Conservation (phyloP, 202 grass and related monocot species). For the Bolboschoenoplectus hybrid region DNA sequence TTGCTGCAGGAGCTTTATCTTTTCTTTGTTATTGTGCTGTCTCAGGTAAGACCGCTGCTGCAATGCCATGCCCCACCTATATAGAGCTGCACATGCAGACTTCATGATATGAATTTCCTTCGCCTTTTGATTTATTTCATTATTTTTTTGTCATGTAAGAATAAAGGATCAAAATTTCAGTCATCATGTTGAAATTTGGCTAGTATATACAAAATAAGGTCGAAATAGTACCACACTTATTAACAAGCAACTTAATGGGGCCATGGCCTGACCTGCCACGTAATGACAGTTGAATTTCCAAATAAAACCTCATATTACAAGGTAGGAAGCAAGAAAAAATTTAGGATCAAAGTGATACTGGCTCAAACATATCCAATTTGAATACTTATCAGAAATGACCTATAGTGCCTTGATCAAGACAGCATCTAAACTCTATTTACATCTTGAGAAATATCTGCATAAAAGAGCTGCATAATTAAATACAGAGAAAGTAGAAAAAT, state of each 20-base stretch:
- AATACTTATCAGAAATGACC: neutral
- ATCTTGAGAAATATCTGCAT: constrained; percentile 17
- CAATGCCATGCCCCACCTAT: constrained; percentile 81
- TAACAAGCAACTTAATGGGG: neutral
- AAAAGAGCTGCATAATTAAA: constrained; percentile 22
- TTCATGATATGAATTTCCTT: neutral
- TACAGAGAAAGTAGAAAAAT: neutral
- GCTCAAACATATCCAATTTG: neutral
- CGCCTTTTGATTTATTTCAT: neutral
- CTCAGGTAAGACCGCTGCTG: constrained; percentile 83
- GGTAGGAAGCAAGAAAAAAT: neutral
- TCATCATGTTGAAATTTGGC: neutral
- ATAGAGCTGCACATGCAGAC: constrained; percentile 66
- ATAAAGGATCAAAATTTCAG: neutral
- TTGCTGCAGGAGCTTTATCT: constrained; percentile 81
- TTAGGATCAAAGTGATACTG: neutral
- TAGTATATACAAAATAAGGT: neutral
- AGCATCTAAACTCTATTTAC: too few species aligned
- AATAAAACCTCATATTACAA: neutral
- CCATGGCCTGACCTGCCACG: neutral
- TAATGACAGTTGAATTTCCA: neutral
- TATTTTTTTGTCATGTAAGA: neutral
- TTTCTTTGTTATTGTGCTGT: constrained; percentile 60
- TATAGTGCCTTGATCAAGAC: neutral
- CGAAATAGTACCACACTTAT: neutral